These are phyloP conservation scores for Chlamydomonas asymmetrica DNA, from an alignment of 139 green algal genomes.

Conservation along the genomic window DNA sequence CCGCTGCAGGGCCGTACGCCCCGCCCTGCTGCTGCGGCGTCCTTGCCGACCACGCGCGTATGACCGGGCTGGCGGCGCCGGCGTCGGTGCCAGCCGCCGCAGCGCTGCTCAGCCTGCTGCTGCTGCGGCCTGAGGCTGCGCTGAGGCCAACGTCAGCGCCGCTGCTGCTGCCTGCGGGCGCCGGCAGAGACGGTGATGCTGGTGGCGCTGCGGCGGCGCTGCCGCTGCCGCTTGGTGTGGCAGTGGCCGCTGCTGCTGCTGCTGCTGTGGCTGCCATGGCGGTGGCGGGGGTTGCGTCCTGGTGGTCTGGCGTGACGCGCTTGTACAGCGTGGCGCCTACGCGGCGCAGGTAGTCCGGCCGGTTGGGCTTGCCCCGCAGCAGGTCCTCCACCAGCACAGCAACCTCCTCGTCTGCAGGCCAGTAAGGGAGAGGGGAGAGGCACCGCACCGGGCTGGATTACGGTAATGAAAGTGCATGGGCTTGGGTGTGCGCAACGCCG, in stretches of 20 bases:
- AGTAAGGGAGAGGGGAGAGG: background rate
- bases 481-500: background rate
- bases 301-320: constrained; percentile 16
- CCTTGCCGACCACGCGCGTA: no score
- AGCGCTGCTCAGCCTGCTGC: no score
- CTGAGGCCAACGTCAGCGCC: no score
- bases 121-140: no score
- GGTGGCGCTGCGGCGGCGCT: background rate
- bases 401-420: constrained; percentile 26
- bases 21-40: no score
- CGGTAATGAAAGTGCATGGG: background rate
- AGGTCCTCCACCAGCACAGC: constrained; percentile 23
- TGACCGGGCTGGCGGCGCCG: no score
- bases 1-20: no score
- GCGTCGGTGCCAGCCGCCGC: no score
- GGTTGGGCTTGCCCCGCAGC: constrained; percentile 44
- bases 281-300: no score
- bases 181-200: background rate
- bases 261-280: no score
- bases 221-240: constrained; percentile 6
- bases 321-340: constrained; percentile 48
- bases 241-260: constrained; percentile 6
- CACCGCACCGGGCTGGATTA: background rate
- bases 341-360: constrained; percentile 36
- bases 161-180: background rate